Evolutionary conservation across 176 grass and related monocot genomes (phyloP).

Genomic region (Avena eriantha): DNA sequence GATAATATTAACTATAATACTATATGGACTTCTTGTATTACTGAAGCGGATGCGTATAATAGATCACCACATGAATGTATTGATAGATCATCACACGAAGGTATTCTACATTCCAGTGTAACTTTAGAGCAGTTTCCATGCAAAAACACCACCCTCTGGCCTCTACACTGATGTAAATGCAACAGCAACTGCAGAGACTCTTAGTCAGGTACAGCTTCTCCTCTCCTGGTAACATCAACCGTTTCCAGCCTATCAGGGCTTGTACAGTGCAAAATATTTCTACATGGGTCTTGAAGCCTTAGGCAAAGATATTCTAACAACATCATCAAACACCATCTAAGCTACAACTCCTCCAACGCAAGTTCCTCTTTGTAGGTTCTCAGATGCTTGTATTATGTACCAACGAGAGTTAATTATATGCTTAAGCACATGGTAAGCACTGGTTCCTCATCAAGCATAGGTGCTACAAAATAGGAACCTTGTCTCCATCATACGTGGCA

Average conservation of each 20-base stretch:
- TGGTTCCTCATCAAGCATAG: background rate
- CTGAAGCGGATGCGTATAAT: background rate
- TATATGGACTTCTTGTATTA: background rate
- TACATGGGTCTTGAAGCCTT: background rate
- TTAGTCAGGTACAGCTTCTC: background rate
- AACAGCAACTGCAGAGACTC: background rate
- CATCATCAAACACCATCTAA: background rate
- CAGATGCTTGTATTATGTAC: background rate
- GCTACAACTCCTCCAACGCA: slow-evolving; percentile 1
- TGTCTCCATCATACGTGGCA: background rate
- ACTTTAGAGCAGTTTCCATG: background rate
- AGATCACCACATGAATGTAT: background rate
- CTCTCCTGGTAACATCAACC: background rate
- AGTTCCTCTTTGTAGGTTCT: background rate
- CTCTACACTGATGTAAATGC: background rate
- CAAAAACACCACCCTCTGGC: slow-evolving; percentile 15
- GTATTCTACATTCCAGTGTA: background rate
- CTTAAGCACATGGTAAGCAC: background rate
- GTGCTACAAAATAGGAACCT: background rate
- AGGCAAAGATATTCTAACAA: slow-evolving; percentile 4
- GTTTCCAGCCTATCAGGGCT: background rate
- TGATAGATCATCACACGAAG: slow-evolving; percentile 5
- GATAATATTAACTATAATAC: background rate
- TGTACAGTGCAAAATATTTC: background rate
- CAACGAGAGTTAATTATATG: background rate